phyloP scores from a whole-genome alignment of 306 rosid species.

The Delonix regia region DNA sequence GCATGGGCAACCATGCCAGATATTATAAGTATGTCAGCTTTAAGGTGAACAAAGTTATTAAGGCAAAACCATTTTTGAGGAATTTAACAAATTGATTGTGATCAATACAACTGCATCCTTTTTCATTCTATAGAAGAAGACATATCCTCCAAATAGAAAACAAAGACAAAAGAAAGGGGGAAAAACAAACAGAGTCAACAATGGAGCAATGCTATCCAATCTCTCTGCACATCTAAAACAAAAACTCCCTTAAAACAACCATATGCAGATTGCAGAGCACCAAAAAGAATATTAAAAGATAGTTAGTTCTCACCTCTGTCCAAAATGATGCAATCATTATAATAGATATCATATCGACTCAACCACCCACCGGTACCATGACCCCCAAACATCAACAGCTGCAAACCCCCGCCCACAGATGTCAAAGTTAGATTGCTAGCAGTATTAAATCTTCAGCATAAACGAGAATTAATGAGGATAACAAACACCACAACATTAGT shows the following conservation, averaged over 20 bases:
- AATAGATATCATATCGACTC: slow-evolving; percentile 95
- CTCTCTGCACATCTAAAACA: neutral
- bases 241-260: neutral
- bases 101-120: slow-evolving; percentile 2
- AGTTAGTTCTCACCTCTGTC: slow-evolving; percentile 78
- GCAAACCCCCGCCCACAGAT: slow-evolving; percentile 37
- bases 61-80: slow-evolving; percentile 15
- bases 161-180: neutral
- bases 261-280: neutral
- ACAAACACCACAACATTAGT: slow-evolving; percentile 11
- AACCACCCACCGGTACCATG: slow-evolving; percentile 99
- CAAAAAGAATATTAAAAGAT: slow-evolving; percentile 10
- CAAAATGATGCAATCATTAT: slow-evolving; percentile 80
- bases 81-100: slow-evolving; percentile 6
- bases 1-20: slow-evolving; percentile 26
- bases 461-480: neutral
- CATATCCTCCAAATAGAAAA: neutral
- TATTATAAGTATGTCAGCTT: slow-evolving; percentile 20
- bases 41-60: slow-evolving; percentile 13
- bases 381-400: slow-evolving; percentile 96
- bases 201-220: neutral
- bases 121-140: neutral
- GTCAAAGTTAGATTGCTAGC: neutral
- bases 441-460: slow-evolving; percentile 10
- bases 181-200: neutral